These are phyloP conservation scores for Sclerotinia subarctica DNA, from an alignment of 2,329 filamentous ascomycete species.

Conservation along the genomic window DNA sequence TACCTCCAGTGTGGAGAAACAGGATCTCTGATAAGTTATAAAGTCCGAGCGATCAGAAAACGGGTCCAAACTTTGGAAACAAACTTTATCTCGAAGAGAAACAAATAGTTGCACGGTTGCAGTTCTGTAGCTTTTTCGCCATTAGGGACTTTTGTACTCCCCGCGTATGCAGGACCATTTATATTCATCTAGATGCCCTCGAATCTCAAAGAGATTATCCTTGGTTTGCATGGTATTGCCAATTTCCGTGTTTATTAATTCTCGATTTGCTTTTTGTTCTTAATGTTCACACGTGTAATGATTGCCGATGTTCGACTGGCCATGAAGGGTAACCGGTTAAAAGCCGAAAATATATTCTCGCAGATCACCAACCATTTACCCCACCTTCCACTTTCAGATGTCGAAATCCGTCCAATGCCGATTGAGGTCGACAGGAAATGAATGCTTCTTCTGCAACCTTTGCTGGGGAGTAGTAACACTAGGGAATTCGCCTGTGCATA, in stretches of 20 bases:
- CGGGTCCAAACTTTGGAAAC: neutral
- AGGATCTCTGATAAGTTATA: neutral
- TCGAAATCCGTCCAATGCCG: neutral
- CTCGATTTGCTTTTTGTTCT: neutral
- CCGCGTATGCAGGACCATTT: neutral
- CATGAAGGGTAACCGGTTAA: neutral
- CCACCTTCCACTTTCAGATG: conserved; percentile 1
- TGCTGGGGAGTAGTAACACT: neutral
- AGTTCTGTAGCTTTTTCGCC: neutral
- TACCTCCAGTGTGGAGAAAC: neutral
- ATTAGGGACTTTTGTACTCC: neutral
- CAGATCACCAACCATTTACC: conserved; percentile 7
- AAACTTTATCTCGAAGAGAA: neutral
- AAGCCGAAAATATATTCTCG: neutral
- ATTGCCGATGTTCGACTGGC: neutral
- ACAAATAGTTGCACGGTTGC: neutral
- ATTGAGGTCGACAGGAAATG: neutral
- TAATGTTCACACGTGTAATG: neutral
- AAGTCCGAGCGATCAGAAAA: neutral
- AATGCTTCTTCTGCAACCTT: neutral
- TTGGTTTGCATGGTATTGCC: neutral
- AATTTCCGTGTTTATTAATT: neutral
- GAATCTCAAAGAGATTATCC: neutral
- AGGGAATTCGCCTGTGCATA: neutral
- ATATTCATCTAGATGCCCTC: neutral